Evolutionary conservation across 2,329 filamentous ascomycete genomes (phyloP).

Genomic region (Diaporthe ilicicola): DNA sequence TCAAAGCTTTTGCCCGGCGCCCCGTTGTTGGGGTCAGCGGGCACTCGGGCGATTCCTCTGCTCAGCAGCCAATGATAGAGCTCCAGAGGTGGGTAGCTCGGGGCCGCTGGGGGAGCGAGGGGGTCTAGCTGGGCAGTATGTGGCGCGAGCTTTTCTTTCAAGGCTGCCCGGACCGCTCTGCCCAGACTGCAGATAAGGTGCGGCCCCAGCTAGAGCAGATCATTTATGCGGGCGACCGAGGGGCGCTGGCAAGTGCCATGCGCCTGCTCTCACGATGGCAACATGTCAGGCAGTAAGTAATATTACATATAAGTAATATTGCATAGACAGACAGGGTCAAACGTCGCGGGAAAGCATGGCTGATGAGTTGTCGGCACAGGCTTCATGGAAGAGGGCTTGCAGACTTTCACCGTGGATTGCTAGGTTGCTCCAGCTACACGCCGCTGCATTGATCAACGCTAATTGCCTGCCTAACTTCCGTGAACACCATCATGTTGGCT

Average conservation of each 20-base stretch:
- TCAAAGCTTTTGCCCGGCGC: slow-evolving; percentile 14
- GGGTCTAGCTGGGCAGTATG: slow-evolving; percentile 4
- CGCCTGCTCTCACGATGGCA: background rate
- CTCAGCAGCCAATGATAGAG: slow-evolving; percentile 7
- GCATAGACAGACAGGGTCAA: background rate
- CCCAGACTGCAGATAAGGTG: background rate
- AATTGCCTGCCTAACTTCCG: background rate
- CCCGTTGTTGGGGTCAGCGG: background rate
- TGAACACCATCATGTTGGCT: background rate
- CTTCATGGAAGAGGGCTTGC: background rate
- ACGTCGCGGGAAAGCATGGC: background rate
- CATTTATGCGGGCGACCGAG: background rate
- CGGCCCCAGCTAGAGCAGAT: background rate
- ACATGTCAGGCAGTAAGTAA: background rate
- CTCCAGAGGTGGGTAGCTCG: background rate
- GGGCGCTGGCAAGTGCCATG: no score
- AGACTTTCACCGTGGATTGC: background rate
- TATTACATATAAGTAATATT: background rate
- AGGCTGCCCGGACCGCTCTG: background rate
- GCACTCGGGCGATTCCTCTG: slow-evolving; percentile 4
- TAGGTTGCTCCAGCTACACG: background rate
- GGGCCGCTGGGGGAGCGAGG: slow-evolving; percentile 14
- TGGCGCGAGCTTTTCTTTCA: slow-evolving; percentile 12
- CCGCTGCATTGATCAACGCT: slow-evolving; percentile 1
- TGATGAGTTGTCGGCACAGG: background rate